Conservation (phyloP, 352 stramenopile species). For the Pythium monospermum region DNA sequence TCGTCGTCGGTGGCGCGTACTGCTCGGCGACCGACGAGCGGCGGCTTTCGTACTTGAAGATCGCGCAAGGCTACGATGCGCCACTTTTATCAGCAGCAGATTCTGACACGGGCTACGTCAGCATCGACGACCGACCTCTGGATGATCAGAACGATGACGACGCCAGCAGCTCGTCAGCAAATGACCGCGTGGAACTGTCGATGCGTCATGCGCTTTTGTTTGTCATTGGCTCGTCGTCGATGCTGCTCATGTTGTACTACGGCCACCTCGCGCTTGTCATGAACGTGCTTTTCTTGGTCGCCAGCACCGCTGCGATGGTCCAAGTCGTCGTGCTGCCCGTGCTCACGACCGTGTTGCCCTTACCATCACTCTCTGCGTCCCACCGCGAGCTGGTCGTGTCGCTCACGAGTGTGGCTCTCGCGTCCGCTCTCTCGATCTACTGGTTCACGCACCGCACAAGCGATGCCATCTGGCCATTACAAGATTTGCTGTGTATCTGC, state of each 20-base stretch:
- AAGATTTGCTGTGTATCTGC: slow-evolving; percentile 85
- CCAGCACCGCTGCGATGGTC: slow-evolving; percentile 35
- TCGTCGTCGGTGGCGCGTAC: slow-evolving; percentile 43
- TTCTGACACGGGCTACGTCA: slow-evolving; percentile 21
- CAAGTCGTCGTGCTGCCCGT: slow-evolving; percentile 46
- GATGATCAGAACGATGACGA: not conserved
- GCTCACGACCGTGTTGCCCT: slow-evolving; percentile 10
- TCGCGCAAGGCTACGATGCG: slow-evolving; percentile 18
- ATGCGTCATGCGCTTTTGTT: slow-evolving; percentile 51
- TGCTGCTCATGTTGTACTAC: slow-evolving; percentile 67
- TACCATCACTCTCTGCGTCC: not conserved
- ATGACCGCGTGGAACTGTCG: slow-evolving; percentile 40
- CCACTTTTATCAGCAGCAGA: too few species aligned
- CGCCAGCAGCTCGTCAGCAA: too few species aligned
- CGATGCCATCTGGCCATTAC: slow-evolving; percentile 74
- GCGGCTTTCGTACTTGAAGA: slow-evolving; percentile 43
- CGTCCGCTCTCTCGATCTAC: slow-evolving; percentile 24
- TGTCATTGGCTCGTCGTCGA: slow-evolving; percentile 41
- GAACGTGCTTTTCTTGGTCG: slow-evolving; percentile 52
- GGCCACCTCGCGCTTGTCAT: slow-evolving; percentile 49
- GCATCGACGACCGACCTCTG: slow-evolving; percentile 11
- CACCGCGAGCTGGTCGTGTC: slow-evolving; percentile 1
- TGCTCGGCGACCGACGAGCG: slow-evolving; percentile 48
- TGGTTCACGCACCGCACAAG: slow-evolving; percentile 64
- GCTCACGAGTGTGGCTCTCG: slow-evolving; percentile 11